Conservation (phyloP, 768 basidiomycete species). For the Leccinum obscurum region DNA sequence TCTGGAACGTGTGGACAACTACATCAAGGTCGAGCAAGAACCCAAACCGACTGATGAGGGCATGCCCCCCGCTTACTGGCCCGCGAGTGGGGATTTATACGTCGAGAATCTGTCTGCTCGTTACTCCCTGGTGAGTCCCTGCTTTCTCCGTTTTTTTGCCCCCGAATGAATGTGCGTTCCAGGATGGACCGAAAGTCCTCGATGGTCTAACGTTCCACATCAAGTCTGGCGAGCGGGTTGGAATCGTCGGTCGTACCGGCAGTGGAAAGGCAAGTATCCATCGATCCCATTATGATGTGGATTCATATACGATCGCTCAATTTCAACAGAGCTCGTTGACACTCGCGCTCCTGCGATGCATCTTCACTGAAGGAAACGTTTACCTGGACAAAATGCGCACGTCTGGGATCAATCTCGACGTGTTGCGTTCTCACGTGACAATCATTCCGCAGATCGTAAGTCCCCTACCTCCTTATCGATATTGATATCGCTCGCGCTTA, state of each 20-base stretch:
- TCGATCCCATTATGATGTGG: no score
- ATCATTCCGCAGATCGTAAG: slow-evolving; percentile 4
- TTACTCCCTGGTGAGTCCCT: not conserved
- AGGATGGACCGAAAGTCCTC: slow-evolving; percentile 4
- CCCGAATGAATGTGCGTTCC: not conserved
- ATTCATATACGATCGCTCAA: not conserved
- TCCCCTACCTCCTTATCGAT: not conserved
- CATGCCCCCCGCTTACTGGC: slow-evolving; percentile 1
- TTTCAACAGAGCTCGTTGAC: slow-evolving; percentile 5
- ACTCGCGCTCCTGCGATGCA: slow-evolving; percentile 7
- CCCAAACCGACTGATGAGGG: not conserved
- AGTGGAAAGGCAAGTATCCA: slow-evolving; percentile 3
- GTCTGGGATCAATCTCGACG: not conserved
- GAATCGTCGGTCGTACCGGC: slow-evolving; percentile 4
- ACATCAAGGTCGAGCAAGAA: slow-evolving; percentile 1
- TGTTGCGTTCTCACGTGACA: slow-evolving; percentile 2
- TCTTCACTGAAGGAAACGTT: not conserved
- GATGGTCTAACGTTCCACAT: not conserved
- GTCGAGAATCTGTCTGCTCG: slow-evolving; percentile 11
- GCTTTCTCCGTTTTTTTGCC: no score
- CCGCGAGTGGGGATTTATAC: not conserved
- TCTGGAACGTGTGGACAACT: slow-evolving; percentile 3
- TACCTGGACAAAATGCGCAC: slow-evolving; percentile 3
- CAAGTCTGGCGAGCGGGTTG: slow-evolving; percentile 5
- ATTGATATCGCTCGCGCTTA: not conserved